Conservation (phyloP, 2,329 filamentous ascomycete species). For the Diaporthe vaccinii region DNA sequence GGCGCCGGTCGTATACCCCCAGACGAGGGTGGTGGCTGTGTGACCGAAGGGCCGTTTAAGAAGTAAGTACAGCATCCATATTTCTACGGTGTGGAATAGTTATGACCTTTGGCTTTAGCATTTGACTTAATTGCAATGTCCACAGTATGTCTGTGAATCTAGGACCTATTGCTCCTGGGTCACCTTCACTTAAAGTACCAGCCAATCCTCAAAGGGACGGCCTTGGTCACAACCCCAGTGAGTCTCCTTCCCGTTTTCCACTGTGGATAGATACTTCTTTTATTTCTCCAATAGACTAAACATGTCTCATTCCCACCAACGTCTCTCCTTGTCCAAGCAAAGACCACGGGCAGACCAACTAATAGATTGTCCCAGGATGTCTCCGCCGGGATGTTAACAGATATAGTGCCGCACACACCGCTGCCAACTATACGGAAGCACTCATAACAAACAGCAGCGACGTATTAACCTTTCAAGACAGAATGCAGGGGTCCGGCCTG, state of each 20-base stretch:
- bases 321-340: no score
- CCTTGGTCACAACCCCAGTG: constrained; percentile 19
- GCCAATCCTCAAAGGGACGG: constrained; percentile 18
- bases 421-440: constrained; percentile 26
- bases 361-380: not conserved
- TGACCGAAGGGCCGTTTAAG: constrained; percentile 25
- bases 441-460: constrained; percentile 18
- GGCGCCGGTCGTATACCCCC: constrained; percentile 15
- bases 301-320: not conserved
- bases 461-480: constrained; percentile 14
- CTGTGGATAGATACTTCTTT: not conserved
- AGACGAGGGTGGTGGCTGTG: constrained; percentile 33
- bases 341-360: not conserved
- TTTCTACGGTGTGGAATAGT: not conserved
- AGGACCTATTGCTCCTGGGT: constrained; percentile 7
- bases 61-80: constrained; percentile 6
- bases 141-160: constrained; percentile 26
- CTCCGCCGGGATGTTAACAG: constrained; percentile 30
- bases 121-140: not conserved
- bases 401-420: constrained; percentile 21
- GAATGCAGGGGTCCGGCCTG: constrained; percentile 6
- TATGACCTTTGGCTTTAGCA: not conserved
- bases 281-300: no score
- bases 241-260: not conserved
- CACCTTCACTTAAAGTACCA: constrained; percentile 1